Base-by-base conservation (phyloP, 2,329 filamentous ascomycete species). In the Sporothrix dimorphospora region DNA sequence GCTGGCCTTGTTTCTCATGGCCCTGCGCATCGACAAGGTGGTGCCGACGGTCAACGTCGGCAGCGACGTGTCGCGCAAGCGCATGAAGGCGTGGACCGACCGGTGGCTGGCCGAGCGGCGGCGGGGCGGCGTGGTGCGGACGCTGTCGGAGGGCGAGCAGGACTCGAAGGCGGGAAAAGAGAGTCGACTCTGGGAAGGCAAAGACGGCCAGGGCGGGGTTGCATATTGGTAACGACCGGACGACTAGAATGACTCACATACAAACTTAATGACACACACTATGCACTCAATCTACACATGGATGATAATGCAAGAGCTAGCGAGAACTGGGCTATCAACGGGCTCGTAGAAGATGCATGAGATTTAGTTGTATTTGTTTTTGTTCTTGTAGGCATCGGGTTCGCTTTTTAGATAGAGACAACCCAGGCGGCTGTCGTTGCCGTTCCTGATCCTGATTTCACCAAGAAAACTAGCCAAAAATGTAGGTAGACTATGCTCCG, bases 11-110 rank as follows among this genome's bases (percentile, higher is more conserved):
- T 99, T 99, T 79, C 89, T 95, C 76, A 96, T 96, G 85, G 89
- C 91, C 24, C 80, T 99, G 80, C 85, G 92, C 72, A 97, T 99
- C 75, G 94, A 95, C 75, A 93, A 91, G 81, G 88, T 99, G 7
- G 91, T 99, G 19, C 96, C 96, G 0, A 99, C 96, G 0, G 96
- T 99, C 3, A 98, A 99, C 72, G 87, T 91, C 0, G 89, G 88
- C 1, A 90, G 85, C 77, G 88, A 89, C 73, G 80, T 82, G 70
- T 83, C 85, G 2, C 81, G 89, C 67, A 84, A 83, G 75, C 83
- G 87, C 73, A 91, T 91, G 89, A 90, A 88, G 81, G 83, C 78
- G 3, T 92, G 90, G 90, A 85, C 86, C 21, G 89, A 91, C 76
- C 82, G 86, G 63, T 91, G 89, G 89, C 77, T 88, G 74, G 79